Evolutionary conservation across 257 asterid genomes (phyloP).

Genomic region (Primulina huaijiensis): DNA sequence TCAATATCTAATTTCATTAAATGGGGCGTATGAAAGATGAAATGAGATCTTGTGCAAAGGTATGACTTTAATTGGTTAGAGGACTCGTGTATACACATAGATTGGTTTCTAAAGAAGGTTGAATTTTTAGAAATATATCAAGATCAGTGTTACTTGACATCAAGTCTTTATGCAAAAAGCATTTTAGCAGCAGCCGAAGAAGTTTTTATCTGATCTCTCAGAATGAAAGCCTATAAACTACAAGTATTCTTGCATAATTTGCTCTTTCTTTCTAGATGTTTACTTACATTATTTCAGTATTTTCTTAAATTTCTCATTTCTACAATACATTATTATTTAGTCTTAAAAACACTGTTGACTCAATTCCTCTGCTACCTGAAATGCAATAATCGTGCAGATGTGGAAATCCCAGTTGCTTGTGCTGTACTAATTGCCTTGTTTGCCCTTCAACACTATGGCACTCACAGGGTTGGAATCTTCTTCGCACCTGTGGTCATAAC

Average conservation of each 20-base stretch:
- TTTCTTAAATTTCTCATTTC: neutral
- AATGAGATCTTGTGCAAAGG: too few species aligned
- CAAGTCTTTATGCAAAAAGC: too few species aligned
- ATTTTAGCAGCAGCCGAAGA: too few species aligned
- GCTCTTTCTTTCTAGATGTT: neutral
- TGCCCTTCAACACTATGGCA: constrained; percentile 92
- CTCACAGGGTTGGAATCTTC: constrained; percentile 89
- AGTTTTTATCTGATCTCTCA: too few species aligned
- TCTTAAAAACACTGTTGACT: neutral
- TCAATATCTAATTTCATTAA: neutral
- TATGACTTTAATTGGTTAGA: too few species aligned
- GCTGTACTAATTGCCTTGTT: constrained; percentile 74
- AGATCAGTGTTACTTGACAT: too few species aligned
- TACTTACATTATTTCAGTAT: neutral
- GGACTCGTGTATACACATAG: too few species aligned
- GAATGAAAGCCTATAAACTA: neutral
- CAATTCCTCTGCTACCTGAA: constrained; percentile 17
- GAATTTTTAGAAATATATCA: too few species aligned
- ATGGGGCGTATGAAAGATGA: neutral
- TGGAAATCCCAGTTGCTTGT: constrained; percentile 80
- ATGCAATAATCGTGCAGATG: constrained; percentile 57
- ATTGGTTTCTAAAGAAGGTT: too few species aligned
- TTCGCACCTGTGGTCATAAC: constrained; percentile 81
- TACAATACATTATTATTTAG: neutral
- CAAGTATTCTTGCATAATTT: neutral